phyloP scores from a whole-genome alignment of 805 yeast species.

The Brettanomyces custersianus region DNA sequence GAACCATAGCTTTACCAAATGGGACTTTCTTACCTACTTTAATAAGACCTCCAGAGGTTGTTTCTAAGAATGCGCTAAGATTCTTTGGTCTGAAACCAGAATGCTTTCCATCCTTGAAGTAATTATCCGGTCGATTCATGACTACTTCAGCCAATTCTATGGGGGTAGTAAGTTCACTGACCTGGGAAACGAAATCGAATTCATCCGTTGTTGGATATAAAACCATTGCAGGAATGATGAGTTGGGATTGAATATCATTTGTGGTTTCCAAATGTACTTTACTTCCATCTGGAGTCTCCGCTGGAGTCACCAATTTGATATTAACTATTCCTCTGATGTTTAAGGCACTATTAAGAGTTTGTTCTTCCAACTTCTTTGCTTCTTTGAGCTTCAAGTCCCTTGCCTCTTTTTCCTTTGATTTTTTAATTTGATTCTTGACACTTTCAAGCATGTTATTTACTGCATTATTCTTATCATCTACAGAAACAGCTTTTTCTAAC shows the following conservation, averaged over 20 bases:
- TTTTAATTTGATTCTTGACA: constrained; percentile 23
- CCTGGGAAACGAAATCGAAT: constrained; percentile 70
- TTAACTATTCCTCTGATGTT: constrained; percentile 46
- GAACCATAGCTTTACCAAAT: constrained; percentile 53
- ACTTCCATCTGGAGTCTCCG: constrained; percentile 46
- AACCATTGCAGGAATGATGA: constrained; percentile 73
- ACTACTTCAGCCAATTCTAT: constrained; percentile 53
- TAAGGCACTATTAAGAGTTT: constrained; percentile 50
- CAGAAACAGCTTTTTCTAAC: constrained; percentile 50
- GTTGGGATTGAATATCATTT: constrained; percentile 62
- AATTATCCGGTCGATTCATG: constrained; percentile 52
- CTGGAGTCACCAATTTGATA: constrained; percentile 42
- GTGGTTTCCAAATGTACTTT: constrained; percentile 53
- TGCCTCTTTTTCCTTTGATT: constrained; percentile 21
- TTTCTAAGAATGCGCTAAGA: constrained; percentile 73
- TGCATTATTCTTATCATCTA: constrained; percentile 54
- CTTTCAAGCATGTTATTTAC: constrained; percentile 37
- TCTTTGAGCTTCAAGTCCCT: constrained; percentile 22
- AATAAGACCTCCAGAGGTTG: constrained; percentile 73
- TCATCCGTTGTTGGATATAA: constrained; percentile 79
- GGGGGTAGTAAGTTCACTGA: constrained; percentile 66
- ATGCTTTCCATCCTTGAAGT: constrained; percentile 60
- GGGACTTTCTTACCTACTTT: constrained; percentile 75
- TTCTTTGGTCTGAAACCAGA: constrained; percentile 46
- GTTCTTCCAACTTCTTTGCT: constrained; percentile 31